phyloP scores from a whole-genome alignment of 805 yeast genomes.

The Kuraishia hungarica region DNA sequence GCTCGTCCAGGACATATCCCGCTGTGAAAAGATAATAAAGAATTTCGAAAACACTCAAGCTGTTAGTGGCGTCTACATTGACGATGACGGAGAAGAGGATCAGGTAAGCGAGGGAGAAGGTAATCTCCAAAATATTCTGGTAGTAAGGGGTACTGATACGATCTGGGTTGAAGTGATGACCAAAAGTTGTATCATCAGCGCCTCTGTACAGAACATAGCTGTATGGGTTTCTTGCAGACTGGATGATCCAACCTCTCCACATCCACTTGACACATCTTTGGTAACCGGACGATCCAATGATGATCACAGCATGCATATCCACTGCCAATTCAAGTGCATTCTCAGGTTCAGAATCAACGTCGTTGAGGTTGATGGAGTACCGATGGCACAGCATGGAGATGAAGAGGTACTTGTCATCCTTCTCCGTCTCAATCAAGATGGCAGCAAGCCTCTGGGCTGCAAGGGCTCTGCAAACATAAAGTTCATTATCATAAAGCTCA shows the following conservation, averaged over 20 bases:
- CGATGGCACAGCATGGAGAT: slow-evolving; percentile 72
- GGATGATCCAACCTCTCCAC: slow-evolving; percentile 92
- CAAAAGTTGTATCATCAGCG: slow-evolving; percentile 43
- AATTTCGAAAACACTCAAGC: slow-evolving; percentile 39
- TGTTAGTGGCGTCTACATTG: slow-evolving; percentile 40
- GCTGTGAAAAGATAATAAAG: slow-evolving; percentile 57
- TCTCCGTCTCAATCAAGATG: slow-evolving; percentile 53
- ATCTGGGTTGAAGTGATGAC: slow-evolving; percentile 69
- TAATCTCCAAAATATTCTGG: slow-evolving; percentile 67
- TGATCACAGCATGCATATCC: slow-evolving; percentile 71
- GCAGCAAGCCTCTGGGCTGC: slow-evolving; percentile 76
- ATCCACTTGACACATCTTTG: slow-evolving; percentile 84
- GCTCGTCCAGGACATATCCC: slow-evolving; percentile 62
- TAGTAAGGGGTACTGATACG: slow-evolving; percentile 80
- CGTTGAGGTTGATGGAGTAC: slow-evolving; percentile 56
- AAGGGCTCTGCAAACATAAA: slow-evolving; percentile 49
- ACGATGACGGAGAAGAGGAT: slow-evolving; percentile 53
- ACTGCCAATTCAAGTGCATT: slow-evolving; percentile 80
- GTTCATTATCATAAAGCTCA: slow-evolving; percentile 61
- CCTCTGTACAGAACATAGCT: slow-evolving; percentile 60
- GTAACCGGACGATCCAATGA: slow-evolving; percentile 74
- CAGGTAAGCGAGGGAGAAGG: slow-evolving; percentile 57
- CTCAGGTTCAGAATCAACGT: slow-evolving; percentile 52
- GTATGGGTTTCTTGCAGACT: slow-evolving; percentile 59
- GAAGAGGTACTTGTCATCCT: slow-evolving; percentile 54